Conservation (phyloP, 1,284 basidiomycete species). For the Marasmius oreades region DNA sequence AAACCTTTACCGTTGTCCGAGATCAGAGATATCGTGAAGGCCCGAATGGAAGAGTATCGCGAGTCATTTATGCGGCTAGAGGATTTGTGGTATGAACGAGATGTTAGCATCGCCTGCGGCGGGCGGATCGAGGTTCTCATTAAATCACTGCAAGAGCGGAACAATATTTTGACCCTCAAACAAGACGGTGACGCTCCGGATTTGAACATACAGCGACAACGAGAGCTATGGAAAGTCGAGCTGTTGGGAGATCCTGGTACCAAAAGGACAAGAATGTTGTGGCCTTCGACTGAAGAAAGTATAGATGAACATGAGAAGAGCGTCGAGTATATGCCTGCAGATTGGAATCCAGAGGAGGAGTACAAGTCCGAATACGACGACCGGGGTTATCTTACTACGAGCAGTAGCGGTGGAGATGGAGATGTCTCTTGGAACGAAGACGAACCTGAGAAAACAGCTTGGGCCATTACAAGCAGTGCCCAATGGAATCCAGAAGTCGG, state of each 20-base stretch:
- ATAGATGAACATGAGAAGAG: constrained; percentile 8
- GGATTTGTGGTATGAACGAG: constrained; percentile 68
- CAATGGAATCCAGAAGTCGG: neutral
- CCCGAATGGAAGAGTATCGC: constrained; percentile 50
- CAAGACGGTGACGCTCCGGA: constrained; percentile 26
- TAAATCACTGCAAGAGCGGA: constrained; percentile 39
- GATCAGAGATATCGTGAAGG: constrained; percentile 50
- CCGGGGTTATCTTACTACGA: neutral
- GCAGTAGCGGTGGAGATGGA: constrained; percentile 6
- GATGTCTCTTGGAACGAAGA: constrained; percentile 14
- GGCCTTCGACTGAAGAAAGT: constrained; percentile 12
- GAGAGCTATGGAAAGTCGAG: constrained; percentile 37
- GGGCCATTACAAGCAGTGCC: neutral
- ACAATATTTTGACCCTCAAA: constrained; percentile 33
- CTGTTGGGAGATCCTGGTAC: constrained; percentile 30
- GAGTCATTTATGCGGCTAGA: constrained; percentile 49
- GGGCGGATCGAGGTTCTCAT: constrained; percentile 65
- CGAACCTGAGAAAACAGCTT: constrained; percentile 7
- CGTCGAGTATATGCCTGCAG: constrained; percentile 10
- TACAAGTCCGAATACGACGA: constrained; percentile 11
- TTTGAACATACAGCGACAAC: constrained; percentile 5
- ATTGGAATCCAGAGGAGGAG: constrained; percentile 13
- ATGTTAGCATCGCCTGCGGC: constrained; percentile 58
- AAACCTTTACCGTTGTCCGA: constrained; percentile 38
- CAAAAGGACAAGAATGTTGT: constrained; percentile 1